Conservation (phyloP, 108 stramenopile genomes). For the Conticribra guillardii region DNA sequence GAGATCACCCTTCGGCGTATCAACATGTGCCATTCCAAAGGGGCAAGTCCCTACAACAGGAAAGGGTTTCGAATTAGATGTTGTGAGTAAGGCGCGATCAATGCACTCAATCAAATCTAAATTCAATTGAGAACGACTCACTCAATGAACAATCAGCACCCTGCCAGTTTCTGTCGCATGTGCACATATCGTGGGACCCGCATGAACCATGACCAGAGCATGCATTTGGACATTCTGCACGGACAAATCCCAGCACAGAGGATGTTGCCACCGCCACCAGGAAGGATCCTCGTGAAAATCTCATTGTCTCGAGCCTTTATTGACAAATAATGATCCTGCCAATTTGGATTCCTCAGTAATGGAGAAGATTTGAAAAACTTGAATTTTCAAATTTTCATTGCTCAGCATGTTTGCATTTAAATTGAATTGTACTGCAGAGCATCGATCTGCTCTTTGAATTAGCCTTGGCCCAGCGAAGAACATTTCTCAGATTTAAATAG, state of each 20-base stretch:
- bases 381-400: constrained; percentile 2
- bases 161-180: constrained; percentile 53
- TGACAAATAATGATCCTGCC: too few species aligned
- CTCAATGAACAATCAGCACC: constrained; percentile 55
- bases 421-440: too few species aligned
- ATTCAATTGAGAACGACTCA: constrained; percentile 15
- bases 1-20: constrained; percentile 55
- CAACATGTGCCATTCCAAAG: constrained; percentile 52
- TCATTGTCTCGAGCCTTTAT: constrained; percentile 16
- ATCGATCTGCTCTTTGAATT: too few species aligned
- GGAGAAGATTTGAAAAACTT: constrained; percentile 23
- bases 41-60: constrained; percentile 48
- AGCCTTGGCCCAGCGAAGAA: too few species aligned
- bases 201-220: constrained; percentile 50
- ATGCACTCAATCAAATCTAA: not conserved
- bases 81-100: not conserved
- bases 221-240: constrained; percentile 48
- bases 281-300: constrained; percentile 20
- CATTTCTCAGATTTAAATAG: too few species aligned
- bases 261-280: constrained; percentile 6
- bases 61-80: not conserved
- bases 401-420: not conserved
- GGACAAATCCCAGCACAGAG: constrained; percentile 11
- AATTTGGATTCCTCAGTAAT: too few species aligned
- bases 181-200: constrained; percentile 54